These are phyloP conservation scores for Blastobotrys americana DNA, from an alignment of 805 yeast species.

Conservation along the genomic window DNA sequence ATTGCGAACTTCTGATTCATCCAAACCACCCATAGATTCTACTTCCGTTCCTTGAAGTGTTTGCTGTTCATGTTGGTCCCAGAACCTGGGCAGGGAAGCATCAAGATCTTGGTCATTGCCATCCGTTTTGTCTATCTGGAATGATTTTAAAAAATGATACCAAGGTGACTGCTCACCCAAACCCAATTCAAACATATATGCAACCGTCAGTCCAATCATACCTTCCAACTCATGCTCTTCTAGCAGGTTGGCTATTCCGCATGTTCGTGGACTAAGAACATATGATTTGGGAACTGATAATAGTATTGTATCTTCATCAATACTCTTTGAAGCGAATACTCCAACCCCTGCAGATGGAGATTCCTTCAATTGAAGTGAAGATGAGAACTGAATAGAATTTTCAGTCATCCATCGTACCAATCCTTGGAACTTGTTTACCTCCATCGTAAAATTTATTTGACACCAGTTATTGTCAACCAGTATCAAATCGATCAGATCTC, in stretches of 20 bases:
- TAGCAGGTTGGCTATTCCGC: constrained; percentile 56
- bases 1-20: constrained; percentile 37
- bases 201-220: constrained; percentile 55
- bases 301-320: constrained; percentile 33
- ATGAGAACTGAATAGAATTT: constrained; percentile 49
- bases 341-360: constrained; percentile 63
- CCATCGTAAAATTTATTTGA: too few species aligned
- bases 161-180: constrained; percentile 69
- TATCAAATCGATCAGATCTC: too few species aligned
- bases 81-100: constrained; percentile 51
- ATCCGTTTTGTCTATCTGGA: constrained; percentile 8
- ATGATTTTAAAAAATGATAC: constrained; percentile 53
- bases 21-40: constrained; percentile 53
- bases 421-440: constrained; percentile 18
- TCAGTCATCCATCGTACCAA: constrained; percentile 48
- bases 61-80: constrained; percentile 44
- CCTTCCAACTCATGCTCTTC: constrained; percentile 56
- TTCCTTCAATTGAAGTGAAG: constrained; percentile 39
- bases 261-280: constrained; percentile 31
- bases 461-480: too few species aligned
- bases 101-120: constrained; percentile 4
- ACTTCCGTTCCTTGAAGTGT: constrained; percentile 55
- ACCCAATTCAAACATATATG: constrained; percentile 64
- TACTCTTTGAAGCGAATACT: constrained; percentile 49
- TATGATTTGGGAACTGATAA: constrained; percentile 29